phyloP scores from a whole-genome alignment of 2,329 filamentous ascomycete genomes.

The Alternaria triticimaculans region DNA sequence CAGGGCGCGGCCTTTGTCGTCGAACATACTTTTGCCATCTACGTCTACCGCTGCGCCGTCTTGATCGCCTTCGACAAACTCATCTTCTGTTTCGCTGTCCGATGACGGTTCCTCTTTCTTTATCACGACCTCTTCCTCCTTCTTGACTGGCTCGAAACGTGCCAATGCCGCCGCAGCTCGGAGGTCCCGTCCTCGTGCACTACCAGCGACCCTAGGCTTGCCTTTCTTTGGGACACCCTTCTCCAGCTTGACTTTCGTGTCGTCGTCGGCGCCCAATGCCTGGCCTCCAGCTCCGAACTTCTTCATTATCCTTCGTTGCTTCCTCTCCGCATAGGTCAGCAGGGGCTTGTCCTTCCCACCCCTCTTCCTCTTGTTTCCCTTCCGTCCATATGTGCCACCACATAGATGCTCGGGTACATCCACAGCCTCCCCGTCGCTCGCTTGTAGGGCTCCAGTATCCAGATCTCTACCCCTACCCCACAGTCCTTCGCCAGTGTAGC shows the following conservation, averaged over 20 bases:
- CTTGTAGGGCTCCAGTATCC: constrained; percentile 50
- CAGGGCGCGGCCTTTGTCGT: constrained; percentile 69
- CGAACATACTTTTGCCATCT: constrained; percentile 69
- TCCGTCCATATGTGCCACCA: constrained; percentile 75
- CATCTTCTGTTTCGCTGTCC: constrained; percentile 47
- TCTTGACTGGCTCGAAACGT: constrained; percentile 65
- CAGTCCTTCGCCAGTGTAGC: constrained; percentile 80
- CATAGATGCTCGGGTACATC: constrained; percentile 69
- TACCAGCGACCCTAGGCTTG: constrained; percentile 76
- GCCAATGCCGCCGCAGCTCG: constrained; percentile 78
- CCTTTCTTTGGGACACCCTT: constrained; percentile 66
- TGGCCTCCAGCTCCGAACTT: constrained; percentile 78
- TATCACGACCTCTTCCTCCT: constrained; percentile 52
- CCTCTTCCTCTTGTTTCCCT: constrained; percentile 60
- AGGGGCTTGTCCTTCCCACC: constrained; percentile 53
- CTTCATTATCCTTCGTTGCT: constrained; percentile 73
- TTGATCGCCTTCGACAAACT: constrained; percentile 42
- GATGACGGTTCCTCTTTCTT: constrained; percentile 45
- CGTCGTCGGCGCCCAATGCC: constrained; percentile 72
- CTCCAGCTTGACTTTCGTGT: constrained; percentile 70
- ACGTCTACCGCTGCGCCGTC: constrained; percentile 66
- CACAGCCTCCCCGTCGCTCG: constrained; percentile 28
- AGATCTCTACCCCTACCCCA: constrained; percentile 77
- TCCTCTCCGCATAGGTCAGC: constrained; percentile 72
- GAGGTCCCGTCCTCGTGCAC: constrained; percentile 75